These are phyloP conservation scores for Verticillium tricorpus DNA, from an alignment of 2,329 filamentous ascomycete genomes.

Conservation along the genomic window DNA sequence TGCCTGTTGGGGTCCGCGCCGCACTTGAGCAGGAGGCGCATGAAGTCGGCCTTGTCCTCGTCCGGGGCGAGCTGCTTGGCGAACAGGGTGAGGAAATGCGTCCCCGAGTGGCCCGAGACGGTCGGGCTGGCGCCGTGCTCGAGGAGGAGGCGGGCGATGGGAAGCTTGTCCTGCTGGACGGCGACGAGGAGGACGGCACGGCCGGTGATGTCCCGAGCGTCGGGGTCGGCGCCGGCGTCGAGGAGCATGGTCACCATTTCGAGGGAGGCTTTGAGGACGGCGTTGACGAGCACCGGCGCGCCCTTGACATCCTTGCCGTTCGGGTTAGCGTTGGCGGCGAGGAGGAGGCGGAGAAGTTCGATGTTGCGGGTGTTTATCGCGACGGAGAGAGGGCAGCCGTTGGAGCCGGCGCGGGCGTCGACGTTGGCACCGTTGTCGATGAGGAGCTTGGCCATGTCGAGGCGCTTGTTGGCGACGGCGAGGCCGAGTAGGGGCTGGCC, in stretches of 20 bases:
- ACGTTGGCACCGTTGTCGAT: slow-evolving; percentile 11
- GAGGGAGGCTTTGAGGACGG: slow-evolving; percentile 19
- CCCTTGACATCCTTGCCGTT: slow-evolving; percentile 20
- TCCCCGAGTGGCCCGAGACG: slow-evolving; percentile 3
- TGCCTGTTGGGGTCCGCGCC: slow-evolving; percentile 17
- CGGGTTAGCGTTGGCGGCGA: slow-evolving; percentile 24
- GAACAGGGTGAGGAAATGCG: slow-evolving; percentile 4
- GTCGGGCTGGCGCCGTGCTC: slow-evolving; percentile 5
- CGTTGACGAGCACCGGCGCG: slow-evolving; percentile 20
- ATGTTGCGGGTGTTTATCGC: slow-evolving; percentile 19
- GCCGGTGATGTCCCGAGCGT: slow-evolving; percentile 23
- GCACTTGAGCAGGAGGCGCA: slow-evolving; percentile 19
- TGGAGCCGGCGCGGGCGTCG: slow-evolving; percentile 9
- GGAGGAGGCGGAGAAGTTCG: slow-evolving; percentile 19
- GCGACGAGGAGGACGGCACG: slow-evolving; percentile 26
- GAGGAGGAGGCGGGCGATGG: slow-evolving; percentile 21
- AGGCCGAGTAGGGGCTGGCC: slow-evolving; percentile 22
- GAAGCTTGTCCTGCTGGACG: slow-evolving; percentile 18
- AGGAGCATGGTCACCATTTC: slow-evolving; percentile 26
- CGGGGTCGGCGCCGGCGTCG: slow-evolving; percentile 25
- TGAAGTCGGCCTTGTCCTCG: slow-evolving; percentile 1
- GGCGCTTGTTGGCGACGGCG: slow-evolving; percentile 19
- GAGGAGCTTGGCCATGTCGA: slow-evolving; percentile 10
- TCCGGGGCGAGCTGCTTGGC: not conserved
- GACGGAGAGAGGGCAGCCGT: slow-evolving; percentile 11